Conservation (phyloP, 768 basidiomycete genomes). For the Trametes sanguinea region DNA sequence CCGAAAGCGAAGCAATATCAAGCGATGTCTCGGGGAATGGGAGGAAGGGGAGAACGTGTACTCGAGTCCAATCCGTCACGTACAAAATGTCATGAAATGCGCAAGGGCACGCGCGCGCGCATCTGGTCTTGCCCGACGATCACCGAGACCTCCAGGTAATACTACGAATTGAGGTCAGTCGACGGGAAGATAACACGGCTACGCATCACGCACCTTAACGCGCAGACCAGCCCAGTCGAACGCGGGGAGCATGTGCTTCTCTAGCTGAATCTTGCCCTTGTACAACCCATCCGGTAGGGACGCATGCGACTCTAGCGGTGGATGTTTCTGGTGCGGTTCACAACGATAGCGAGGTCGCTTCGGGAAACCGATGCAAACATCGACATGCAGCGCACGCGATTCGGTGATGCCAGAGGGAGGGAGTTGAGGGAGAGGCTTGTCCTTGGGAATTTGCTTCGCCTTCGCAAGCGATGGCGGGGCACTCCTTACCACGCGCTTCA, state of each 20-base stretch:
- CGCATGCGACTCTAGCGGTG: slow-evolving; percentile 46
- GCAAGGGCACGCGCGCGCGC: slow-evolving; percentile 62
- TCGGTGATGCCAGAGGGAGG: slow-evolving; percentile 38
- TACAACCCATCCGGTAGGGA: slow-evolving; percentile 68
- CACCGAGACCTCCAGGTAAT: slow-evolving; percentile 73
- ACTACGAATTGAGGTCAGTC: slow-evolving; percentile 41
- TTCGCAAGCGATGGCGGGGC: slow-evolving; percentile 21
- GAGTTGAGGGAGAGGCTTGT: slow-evolving; percentile 33
- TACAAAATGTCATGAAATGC: slow-evolving; percentile 45
- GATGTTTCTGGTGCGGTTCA: slow-evolving; percentile 42
- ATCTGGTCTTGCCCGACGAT: slow-evolving; percentile 63
- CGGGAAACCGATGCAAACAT: slow-evolving; percentile 67
- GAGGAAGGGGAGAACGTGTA: neutral
- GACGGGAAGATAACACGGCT: too few species aligned
- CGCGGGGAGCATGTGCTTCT: slow-evolving; percentile 61
- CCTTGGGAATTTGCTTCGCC: slow-evolving; percentile 5
- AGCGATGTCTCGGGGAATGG: neutral
- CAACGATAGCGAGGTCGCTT: slow-evolving; percentile 59
- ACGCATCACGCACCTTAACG: slow-evolving; percentile 54
- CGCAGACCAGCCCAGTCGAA: slow-evolving; percentile 68
- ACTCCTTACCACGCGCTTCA: slow-evolving; percentile 36
- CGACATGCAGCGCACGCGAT: slow-evolving; percentile 47
- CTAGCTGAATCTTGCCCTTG: slow-evolving; percentile 57
- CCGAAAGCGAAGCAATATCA: neutral
- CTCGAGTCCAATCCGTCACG: neutral